Evolutionary conservation across 495 filamentous ascomycete genomes (phyloP).

Genomic region (Bryoglossum gracile): DNA sequence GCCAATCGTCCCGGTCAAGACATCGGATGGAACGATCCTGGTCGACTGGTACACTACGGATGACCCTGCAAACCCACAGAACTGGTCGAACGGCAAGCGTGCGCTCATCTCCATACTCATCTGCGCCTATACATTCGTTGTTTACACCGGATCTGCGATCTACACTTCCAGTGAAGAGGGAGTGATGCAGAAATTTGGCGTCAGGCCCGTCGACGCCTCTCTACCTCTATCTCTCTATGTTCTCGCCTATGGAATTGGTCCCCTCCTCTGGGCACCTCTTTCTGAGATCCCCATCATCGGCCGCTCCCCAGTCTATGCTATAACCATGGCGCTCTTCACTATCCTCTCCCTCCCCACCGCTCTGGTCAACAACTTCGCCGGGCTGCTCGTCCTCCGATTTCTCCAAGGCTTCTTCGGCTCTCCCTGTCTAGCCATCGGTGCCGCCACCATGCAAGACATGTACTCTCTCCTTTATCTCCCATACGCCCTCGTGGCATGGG

Average conservation of each 20-base stretch:
- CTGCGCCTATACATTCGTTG: slow-evolving; percentile 42
- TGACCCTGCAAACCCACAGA: slow-evolving; percentile 46
- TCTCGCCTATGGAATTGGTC: slow-evolving; percentile 51
- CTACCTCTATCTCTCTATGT: slow-evolving; percentile 51
- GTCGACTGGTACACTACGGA: slow-evolving; percentile 50
- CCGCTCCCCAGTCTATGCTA: slow-evolving; percentile 61
- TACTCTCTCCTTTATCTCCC: slow-evolving; percentile 62
- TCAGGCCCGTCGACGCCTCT: slow-evolving; percentile 46
- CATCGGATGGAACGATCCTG: slow-evolving; percentile 42
- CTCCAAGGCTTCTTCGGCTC: slow-evolving; percentile 67
- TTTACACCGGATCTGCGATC: slow-evolving; percentile 44
- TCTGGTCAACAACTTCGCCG: slow-evolving; percentile 61
- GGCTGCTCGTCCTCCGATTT: slow-evolving; percentile 68
- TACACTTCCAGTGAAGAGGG: slow-evolving; percentile 39
- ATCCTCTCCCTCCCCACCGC: slow-evolving; percentile 72
- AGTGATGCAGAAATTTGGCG: slow-evolving; percentile 40
- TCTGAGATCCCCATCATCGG: slow-evolving; percentile 58
- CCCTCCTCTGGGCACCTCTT: slow-evolving; percentile 34
- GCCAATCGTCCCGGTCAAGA: slow-evolving; percentile 38
- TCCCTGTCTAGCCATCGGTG: slow-evolving; percentile 70
- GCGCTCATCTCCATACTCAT: slow-evolving; percentile 42
- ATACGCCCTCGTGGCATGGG: slow-evolving; percentile 63
- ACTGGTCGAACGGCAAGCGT: slow-evolving; percentile 38
- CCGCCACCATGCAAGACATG: slow-evolving; percentile 72
- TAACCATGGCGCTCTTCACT: slow-evolving; percentile 62